Conservation (phyloP, 23 red algal genomes). For the Gracilaria domingensis region DNA sequence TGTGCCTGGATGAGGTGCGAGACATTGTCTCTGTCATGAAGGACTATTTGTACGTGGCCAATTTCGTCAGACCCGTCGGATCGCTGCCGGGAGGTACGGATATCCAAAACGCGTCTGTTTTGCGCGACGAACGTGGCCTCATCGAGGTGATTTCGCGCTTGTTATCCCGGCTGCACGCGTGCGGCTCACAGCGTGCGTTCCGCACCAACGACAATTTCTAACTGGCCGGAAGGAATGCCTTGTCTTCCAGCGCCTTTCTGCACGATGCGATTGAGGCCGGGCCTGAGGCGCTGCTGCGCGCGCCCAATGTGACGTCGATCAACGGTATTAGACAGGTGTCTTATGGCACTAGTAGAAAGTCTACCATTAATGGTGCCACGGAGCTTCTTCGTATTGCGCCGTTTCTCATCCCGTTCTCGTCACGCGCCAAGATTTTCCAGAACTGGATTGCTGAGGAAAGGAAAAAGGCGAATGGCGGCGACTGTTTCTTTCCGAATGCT, state of each 20-base stretch:
- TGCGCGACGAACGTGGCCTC: conserved; percentile 37
- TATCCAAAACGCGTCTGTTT: conserved; percentile 1
- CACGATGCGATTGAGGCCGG: conserved; percentile 66
- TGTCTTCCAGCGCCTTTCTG: conserved; percentile 64
- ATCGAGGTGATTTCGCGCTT: conserved; percentile 57
- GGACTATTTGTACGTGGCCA: conserved; percentile 52
- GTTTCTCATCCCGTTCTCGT: conserved; percentile 83
- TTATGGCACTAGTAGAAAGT: conserved; percentile 37
- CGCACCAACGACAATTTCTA: conserved; percentile 49
- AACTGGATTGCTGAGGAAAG: conserved; percentile 76
- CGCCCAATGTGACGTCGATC: conserved; percentile 16
- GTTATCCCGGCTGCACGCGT: conserved; percentile 60
- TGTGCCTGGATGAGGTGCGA: conserved; percentile 40
- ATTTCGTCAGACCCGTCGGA: conserved; percentile 41
- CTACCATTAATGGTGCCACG: conserved; percentile 52
- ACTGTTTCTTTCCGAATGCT: conserved; percentile 56
- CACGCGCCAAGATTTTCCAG: conserved; percentile 85
- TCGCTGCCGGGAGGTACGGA: neutral
- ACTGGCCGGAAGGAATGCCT: conserved; percentile 45
- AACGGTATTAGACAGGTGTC: conserved; percentile 22
- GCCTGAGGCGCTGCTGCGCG: conserved; percentile 31
- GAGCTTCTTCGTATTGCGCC: conserved; percentile 86
- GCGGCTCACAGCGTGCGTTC: conserved; percentile 69
- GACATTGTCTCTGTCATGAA: conserved; percentile 73
- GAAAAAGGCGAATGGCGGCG: conserved; percentile 51